Evolutionary conservation across 306 rosid species (phyloP), one percentile per base, ranked within the genome.

Genomic region (Datisca glomerata): DNA sequence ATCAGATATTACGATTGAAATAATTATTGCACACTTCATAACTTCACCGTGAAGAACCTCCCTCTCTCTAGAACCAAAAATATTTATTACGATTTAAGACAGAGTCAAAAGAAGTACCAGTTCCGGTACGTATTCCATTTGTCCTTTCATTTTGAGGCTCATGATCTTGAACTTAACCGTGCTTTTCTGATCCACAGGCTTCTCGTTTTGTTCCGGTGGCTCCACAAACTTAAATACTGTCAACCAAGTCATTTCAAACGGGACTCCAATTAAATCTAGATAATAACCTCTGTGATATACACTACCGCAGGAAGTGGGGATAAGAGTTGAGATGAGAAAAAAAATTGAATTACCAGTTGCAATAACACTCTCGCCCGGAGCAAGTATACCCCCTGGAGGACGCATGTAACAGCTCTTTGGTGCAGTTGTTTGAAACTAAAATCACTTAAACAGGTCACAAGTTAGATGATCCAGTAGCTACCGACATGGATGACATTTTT

Each of bases 401-500:
- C 93, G 93, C 96, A 85, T 85, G 57, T 68, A 85, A 53, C 96
- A 85, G 57, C 96, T 80, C 78, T 85, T 85, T 44, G 96, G 95
- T 9, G 93, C 95, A 36, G 96, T 85, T 43, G 96, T 85, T 80
- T 85, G 96, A 54, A 85, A 85, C 96, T 85, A 49, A 47, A 57
- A 69, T 58, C 53, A 32, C 55, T 48, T 39, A 0, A 61, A 68
- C 12, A 50, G 2, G 49, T 47, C 38, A 55, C 24, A 21, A 47
- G 47, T 43, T 41, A 21, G 49, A 56, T 42, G 41, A 39, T 13
- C 47, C 55, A 49, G 11, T 8, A 28, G 13, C 35, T 24, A n/a
- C n/a, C n/a, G n/a, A 43, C 28, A 17, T 55, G 32, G 24, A 42
- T 34, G 33, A 43, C 8, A 55, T 16, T 32, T 16, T 38, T 16